Conservation (phyloP, 345 rosid genomes). For the Dovyalis caffra region DNA sequence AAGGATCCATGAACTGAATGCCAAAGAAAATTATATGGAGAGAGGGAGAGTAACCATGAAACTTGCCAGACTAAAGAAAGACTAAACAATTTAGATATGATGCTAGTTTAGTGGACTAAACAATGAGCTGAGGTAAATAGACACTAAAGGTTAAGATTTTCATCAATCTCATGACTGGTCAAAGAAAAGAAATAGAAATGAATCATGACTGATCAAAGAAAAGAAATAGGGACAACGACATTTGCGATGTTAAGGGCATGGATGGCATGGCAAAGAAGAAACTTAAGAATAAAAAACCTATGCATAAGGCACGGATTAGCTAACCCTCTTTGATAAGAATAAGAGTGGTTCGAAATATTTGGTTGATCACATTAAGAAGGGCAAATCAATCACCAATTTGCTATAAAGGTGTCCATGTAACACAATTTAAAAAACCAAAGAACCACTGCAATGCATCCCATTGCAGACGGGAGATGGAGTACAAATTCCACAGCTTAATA, state of each 20-base stretch:
- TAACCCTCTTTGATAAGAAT: neutral
- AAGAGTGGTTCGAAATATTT: neutral
- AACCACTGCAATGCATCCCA: neutral
- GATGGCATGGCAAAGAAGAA: neutral
- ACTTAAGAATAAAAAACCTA: neutral
- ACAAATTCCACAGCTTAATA: neutral
- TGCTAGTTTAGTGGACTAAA: neutral
- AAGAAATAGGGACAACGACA: no score
- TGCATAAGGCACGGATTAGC: neutral
- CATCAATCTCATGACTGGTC: no score
- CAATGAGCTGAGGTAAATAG: no score
- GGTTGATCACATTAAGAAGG: neutral
- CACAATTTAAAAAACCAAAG: neutral
- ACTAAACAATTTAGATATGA: neutral
- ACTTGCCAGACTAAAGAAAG: neutral
- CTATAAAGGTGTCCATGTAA: neutral
- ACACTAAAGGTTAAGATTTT: no score
- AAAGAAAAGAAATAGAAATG: neutral
- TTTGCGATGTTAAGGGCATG: neutral
- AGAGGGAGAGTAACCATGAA: neutral
- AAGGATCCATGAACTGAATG: neutral
- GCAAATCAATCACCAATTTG: neutral
- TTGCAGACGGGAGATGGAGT: no score
- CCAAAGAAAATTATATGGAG: neutral
- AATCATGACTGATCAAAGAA: neutral